Percentiles rank a stretch among this genome's conserved stretches.
phyloP scores from a whole-genome alignment of 306 rosid genomes.

The Cicer chorassanicum region DNA sequence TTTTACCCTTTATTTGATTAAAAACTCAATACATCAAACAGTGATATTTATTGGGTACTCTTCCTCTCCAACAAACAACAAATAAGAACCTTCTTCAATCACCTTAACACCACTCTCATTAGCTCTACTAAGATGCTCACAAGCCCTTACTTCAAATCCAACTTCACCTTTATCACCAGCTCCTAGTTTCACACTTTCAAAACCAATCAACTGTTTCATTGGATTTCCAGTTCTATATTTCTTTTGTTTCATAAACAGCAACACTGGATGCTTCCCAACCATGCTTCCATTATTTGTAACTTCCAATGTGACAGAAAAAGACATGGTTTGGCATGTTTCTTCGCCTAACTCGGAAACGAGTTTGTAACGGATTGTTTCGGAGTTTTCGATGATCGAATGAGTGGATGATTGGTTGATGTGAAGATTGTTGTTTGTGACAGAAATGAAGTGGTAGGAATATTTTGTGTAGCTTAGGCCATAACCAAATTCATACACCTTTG shows the following conservation, averaged over 20 bases:
- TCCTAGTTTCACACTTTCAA: constrained; percentile 60
- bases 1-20: constrained; percentile 2
- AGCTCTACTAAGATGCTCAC: constrained; percentile 75
- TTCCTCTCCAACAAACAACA: constrained; percentile 70
- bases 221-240: constrained; percentile 58
- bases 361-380: constrained; percentile 55
- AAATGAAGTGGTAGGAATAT: constrained; percentile 59
- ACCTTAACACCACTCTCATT: constrained; percentile 72
- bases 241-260: constrained; percentile 58
- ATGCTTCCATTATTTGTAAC: constrained; percentile 68
- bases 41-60: constrained; percentile 61
- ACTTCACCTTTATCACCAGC: constrained; percentile 62
- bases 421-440: constrained; percentile 52
- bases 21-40: constrained; percentile 49
- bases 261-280: constrained; percentile 77
- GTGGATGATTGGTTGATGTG: constrained; percentile 60
- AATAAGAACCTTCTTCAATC: constrained; percentile 72
- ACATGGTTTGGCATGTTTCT: constrained; percentile 58
- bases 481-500: constrained; percentile 76
- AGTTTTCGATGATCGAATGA: constrained; percentile 40
- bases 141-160: constrained; percentile 67
- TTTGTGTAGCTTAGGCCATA: constrained; percentile 89
- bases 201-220: constrained; percentile 71
- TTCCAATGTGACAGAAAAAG: constrained; percentile 51
- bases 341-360: constrained; percentile 63